Base-by-base conservation (phyloP, 2,329 filamentous ascomycete species). In the Xylaria digitata region DNA sequence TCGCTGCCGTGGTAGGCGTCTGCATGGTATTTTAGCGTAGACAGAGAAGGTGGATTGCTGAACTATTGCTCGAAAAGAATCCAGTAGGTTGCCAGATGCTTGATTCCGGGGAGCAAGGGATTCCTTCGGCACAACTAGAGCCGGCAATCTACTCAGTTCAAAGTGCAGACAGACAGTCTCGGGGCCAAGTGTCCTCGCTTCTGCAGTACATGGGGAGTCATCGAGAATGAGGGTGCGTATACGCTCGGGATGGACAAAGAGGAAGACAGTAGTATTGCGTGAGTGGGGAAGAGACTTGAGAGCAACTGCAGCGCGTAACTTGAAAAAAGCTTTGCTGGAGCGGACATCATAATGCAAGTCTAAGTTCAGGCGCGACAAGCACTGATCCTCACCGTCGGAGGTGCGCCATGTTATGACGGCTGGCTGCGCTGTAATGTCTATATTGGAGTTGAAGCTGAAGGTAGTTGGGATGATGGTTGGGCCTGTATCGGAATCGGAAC, bases 191-290 rank as follows among this genome's bases (percentile, higher is more conserved):
- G 1, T 52, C 42, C 43, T 55, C 26, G 63, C 59, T 64, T 63
- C 55, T 50, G 52, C 30, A 53, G 62, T 6, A 46, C 52, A 56
- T 26, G 66, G 66, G 17, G 66, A 56, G n/a, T 68, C 66, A 26
- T 70, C 63, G 37, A 70, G 62, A 55, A 42, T 32, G 26, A 70
- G 46, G 17, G 56, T 11, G 30, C 53, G 59, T 53, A 70, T 66
- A 53, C 68, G 68, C 48, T 70, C 68, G 13, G 68, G 68, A 42
- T 68, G 63, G 34, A 70, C 17, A 32, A 68, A 68, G 30, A 70
- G 56, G 34, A 63, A 70, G 48, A 70, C 48, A 21, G 57, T 26
- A 42, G 63, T 66, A 50, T 61, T 70, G 34, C 57, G 62, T 30
- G 66, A 52, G 34, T 60, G 59, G 17, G 66, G 56, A 32, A 63